Evolutionary conservation across 768 basidiomycete species (phyloP).

Genomic region (Pulveroboletus sp.): DNA sequence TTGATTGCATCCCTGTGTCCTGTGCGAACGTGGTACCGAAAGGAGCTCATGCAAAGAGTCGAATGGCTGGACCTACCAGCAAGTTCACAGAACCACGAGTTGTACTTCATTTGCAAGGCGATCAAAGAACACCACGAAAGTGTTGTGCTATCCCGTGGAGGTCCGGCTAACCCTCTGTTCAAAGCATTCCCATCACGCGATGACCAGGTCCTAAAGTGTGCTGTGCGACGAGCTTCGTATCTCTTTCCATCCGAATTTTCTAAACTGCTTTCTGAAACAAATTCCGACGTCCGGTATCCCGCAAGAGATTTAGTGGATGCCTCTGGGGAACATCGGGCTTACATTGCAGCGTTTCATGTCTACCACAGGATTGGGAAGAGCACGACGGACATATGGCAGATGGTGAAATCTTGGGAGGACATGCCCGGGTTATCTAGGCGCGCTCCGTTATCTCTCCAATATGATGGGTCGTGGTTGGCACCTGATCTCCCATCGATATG

Average conservation of each 20-base stretch:
- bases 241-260: slow-evolving; percentile 1
- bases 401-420: slow-evolving; percentile 3
- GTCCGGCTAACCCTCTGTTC: neutral
- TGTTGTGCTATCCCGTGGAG: slow-evolving; percentile 9
- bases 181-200: neutral
- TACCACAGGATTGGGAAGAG: neutral
- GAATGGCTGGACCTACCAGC: slow-evolving; percentile 21
- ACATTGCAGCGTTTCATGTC: slow-evolving; percentile 2
- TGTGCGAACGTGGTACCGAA: slow-evolving; percentile 35
- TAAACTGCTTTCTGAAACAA: neutral
- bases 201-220: slow-evolving; percentile 9
- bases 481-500: slow-evolving; percentile 16
- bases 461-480: slow-evolving; percentile 22
- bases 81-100: slow-evolving; percentile 29
- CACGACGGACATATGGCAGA: neutral
- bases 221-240: neutral
- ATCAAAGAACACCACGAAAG: slow-evolving; percentile 26
- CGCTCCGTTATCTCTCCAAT: slow-evolving; percentile 8
- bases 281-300: slow-evolving; percentile 3
- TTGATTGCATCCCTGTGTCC: slow-evolving; percentile 35
- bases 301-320: slow-evolving; percentile 1
- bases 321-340: slow-evolving; percentile 5
- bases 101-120: slow-evolving; percentile 20
- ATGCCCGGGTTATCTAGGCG: neutral
- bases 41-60: slow-evolving; percentile 37